A percentile compares a stretch with the other conserved stretches of the same genome.
phyloP scores from a whole-genome alignment of 2,329 filamentous ascomycete species.

The Akanthomyces dipterigenus region DNA sequence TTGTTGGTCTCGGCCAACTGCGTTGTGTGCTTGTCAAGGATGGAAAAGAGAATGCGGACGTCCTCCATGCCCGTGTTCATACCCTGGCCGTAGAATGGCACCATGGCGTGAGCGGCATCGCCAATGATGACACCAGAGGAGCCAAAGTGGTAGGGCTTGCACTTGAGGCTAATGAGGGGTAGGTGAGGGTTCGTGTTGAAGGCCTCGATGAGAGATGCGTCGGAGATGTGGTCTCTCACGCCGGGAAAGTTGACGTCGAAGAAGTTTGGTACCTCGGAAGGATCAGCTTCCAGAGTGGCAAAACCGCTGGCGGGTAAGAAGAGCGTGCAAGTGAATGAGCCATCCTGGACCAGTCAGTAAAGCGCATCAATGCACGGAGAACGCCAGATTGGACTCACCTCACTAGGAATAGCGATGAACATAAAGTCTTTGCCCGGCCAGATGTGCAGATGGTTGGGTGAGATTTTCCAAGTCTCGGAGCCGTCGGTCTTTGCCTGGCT shows the following conservation, averaged over 20 bases:
- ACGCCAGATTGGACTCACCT: conserved; percentile 33
- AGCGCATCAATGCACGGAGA: too few species aligned
- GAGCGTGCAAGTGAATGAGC: conserved; percentile 89
- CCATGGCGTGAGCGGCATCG: conserved; percentile 95
- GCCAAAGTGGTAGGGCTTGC: conserved; percentile 75
- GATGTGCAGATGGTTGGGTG: conserved; percentile 91
- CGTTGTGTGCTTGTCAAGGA: conserved; percentile 61
- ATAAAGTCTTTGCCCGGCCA: conserved; percentile 93
- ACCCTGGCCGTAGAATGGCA: conserved; percentile 96
- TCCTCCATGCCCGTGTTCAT: conserved; percentile 97
- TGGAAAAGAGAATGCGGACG: conserved; percentile 77
- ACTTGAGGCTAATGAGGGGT: conserved; percentile 90
- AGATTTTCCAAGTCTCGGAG: conserved; percentile 62
- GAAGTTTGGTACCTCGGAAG: conserved; percentile 57
- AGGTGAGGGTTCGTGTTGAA: conserved; percentile 82
- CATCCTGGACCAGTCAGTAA: conserved; percentile 49
- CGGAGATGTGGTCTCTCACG: conserved; percentile 65
- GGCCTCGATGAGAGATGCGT: conserved; percentile 61
- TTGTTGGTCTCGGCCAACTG: conserved; percentile 38
- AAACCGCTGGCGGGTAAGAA: conserved; percentile 75
- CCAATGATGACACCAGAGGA: conserved; percentile 78
- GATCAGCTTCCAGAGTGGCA: conserved; percentile 55
- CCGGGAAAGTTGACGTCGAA: conserved; percentile 85
- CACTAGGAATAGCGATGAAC: conserved; percentile 92
- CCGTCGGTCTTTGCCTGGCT: conserved; percentile 22